Evolutionary conservation across 345 rosid genomes (phyloP), one percentile per base, ranked within the genome.

Genomic region (Physaria fendleri): DNA sequence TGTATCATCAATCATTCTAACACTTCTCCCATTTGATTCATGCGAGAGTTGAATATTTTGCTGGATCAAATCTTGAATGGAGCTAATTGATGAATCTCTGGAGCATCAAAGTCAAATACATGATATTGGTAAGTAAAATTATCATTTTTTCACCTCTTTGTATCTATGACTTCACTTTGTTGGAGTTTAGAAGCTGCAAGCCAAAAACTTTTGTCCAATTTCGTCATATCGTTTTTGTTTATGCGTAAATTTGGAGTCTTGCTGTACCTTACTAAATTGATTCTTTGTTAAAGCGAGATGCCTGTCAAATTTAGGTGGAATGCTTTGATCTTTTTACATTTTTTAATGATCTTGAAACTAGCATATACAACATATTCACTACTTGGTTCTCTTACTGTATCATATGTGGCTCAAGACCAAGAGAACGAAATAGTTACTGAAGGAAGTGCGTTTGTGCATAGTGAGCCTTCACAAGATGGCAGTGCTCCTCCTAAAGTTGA

Each of bases 401-500:
- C 27, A 22, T 65, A 21, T 64, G 44, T 39, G 62, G 81, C 14
- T 17, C 49, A 64, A 68, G 87, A 76, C 22, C 76, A 73, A 64
- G 92, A 80, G 47, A 66, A 30, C 51, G 95, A 80, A 47, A 84
- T 84, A 56, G 82, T 77, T 53, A 32, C 79, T 2, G 88, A 85
- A 76, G 72, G 41, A 65, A 68, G 79, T 54, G 80, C 85, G 8
- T 58, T 70, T 74, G 84, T 78, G 58, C 82, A 59, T 59, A 71
- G 82, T 44, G 93, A 75, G 48, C 83, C 79, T 64, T 71, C 78
- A 70, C 85, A 80, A 66, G 82, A 79, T 20, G 85, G 67, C 56
- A 72, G 56, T 61, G 72, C 52, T 46, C 90, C 91, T 42, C 87
- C 93, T 27, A 84, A 77, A 77, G 89, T 79, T 59, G 91, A 88